phyloP scores from a whole-genome alignment of 163 green algal species.

The Chlorella variabilis region DNA sequence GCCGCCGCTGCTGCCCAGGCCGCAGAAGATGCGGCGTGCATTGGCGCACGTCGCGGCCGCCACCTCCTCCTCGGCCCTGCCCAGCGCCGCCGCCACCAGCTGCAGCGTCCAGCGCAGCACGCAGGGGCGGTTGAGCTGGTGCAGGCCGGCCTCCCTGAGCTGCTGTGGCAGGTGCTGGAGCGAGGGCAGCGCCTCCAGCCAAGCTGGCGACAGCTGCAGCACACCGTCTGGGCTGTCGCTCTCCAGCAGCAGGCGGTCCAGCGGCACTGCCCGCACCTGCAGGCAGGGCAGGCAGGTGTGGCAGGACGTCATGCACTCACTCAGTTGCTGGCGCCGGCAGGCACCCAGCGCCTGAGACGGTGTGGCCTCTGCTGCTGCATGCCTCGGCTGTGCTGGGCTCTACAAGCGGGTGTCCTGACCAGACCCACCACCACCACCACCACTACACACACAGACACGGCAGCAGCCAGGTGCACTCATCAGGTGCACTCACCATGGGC shows the following conservation, averaged over 20 bases:
- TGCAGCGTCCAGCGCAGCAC: slow-evolving; percentile 21
- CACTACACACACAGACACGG: too few relatives aligned
- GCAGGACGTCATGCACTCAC: too few relatives aligned
- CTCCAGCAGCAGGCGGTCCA: slow-evolving; percentile 60
- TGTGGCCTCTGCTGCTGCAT: too few relatives aligned
- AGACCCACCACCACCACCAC: too few relatives aligned
- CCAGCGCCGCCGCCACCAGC: slow-evolving; percentile 32
- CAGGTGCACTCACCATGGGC: slow-evolving; percentile 58
- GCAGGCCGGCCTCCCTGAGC: not conserved
- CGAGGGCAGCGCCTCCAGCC: slow-evolving; percentile 32
- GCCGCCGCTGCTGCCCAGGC: not conserved
- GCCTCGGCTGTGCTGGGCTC: too few relatives aligned
- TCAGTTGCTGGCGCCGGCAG: too few relatives aligned
- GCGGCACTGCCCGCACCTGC: slow-evolving; percentile 41
- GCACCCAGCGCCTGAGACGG: too few relatives aligned
- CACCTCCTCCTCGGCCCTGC: not conserved
- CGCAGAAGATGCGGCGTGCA: slow-evolving; percentile 19
- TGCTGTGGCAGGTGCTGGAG: not conserved
- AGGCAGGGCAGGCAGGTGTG: not conserved
- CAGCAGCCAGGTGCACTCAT: not conserved
- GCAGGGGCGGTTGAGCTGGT: slow-evolving; percentile 10
- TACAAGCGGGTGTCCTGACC: too few relatives aligned
- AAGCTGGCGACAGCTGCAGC: slow-evolving; percentile 19
- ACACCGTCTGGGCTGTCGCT: slow-evolving; percentile 63
- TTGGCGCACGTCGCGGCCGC: slow-evolving; percentile 18